Evolutionary conservation across 345 rosid genomes (phyloP).

Genomic region (Hibiscus tridactylites): DNA sequence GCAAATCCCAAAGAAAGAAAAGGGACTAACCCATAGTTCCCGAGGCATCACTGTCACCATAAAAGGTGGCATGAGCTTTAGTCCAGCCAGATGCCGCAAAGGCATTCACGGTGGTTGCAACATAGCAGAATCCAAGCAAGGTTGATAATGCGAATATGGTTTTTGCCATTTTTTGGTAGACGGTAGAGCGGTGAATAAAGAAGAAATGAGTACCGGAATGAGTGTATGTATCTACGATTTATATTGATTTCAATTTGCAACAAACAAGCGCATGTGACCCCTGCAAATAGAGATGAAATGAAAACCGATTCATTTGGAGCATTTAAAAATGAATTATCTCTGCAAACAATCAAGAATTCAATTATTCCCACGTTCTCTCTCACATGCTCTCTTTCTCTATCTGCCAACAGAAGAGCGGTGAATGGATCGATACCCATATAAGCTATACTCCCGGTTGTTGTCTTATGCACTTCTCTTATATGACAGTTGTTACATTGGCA

Average conservation of each 20-base stretch:
- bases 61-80: constrained; percentile 69
- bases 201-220: background rate
- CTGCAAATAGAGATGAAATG: constrained; percentile 14
- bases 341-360: constrained; percentile 28
- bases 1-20: background rate
- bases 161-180: constrained; percentile 30
- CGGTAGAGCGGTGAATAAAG: background rate
- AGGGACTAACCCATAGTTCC: constrained; percentile 65
- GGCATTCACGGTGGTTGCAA: constrained; percentile 11
- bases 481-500: constrained; percentile 2
- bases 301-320: background rate
- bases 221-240: no score
- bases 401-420: constrained; percentile 31
- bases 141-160: constrained; percentile 17
- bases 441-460: background rate
- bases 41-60: constrained; percentile 76
- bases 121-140: constrained; percentile 29
- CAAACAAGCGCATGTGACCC: constrained; percentile 28
- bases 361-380: constrained; percentile 53
- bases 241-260: no score
- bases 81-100: constrained; percentile 44
- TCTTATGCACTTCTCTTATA: background rate
- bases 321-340: constrained; percentile 15
- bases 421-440: constrained; percentile 21
- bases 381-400: constrained; percentile 28